Percentiles rank a stretch among this genome's conserved stretches.
Conservation (phyloP, 805 yeast genomes). For the Cyberlindnera xylosilytica region DNA sequence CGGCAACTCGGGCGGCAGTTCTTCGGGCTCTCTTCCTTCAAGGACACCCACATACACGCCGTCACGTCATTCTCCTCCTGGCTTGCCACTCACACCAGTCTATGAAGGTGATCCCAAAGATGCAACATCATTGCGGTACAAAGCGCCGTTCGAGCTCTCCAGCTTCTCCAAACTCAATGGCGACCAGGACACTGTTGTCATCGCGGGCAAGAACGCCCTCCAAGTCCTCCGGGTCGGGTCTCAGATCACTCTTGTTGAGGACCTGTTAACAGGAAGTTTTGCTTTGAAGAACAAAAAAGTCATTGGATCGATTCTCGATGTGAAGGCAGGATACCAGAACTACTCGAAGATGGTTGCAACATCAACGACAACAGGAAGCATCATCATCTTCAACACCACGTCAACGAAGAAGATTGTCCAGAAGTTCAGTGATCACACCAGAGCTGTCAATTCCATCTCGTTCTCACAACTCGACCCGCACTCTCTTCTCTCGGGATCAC, state of each 20-base stretch:
- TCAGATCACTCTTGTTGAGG: constrained; percentile 32
- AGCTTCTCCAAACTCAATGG: constrained; percentile 22
- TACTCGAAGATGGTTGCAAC: constrained; percentile 40
- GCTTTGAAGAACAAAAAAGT: constrained; percentile 32
- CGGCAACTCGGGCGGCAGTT: constrained; percentile 33
- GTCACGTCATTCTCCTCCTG: constrained; percentile 21
- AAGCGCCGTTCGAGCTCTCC: constrained; percentile 31
- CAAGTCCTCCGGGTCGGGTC: constrained; percentile 35
- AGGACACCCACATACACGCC: constrained; percentile 12
- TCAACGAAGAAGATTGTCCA: constrained; percentile 28
- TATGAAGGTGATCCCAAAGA: constrained; percentile 5
- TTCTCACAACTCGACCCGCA: constrained; percentile 37
- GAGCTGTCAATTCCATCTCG: constrained; percentile 45
- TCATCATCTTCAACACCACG: constrained; percentile 32
- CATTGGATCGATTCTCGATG: constrained; percentile 41
- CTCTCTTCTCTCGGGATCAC: constrained; percentile 61
- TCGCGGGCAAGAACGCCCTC: constrained; percentile 41
- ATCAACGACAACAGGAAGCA: constrained; percentile 46
- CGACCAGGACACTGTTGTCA: constrained; percentile 29
- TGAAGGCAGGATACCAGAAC: constrained; percentile 40
- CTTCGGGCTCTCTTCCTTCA: constrained; percentile 21
- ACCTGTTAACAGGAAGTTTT: constrained; percentile 29
- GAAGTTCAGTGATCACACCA: constrained; percentile 38
- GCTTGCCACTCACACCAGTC: constrained; percentile 5
- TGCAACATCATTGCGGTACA: constrained; percentile 24